phyloP scores from a whole-genome alignment of 2,329 filamentous ascomycete species.

The Zymoseptoria pseudotritici region DNA sequence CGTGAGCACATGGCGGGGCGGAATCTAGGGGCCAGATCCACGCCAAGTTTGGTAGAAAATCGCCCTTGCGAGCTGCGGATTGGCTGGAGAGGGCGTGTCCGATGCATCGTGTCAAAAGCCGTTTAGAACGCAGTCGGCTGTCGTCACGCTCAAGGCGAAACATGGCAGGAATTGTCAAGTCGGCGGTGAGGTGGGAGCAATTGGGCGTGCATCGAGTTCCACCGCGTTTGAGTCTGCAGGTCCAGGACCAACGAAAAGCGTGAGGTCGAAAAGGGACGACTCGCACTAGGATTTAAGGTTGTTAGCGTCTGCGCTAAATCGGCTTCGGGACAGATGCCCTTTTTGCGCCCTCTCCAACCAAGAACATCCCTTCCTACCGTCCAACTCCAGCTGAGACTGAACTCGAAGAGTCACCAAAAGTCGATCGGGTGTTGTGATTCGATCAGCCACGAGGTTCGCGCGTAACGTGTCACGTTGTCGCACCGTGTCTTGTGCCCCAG shows the following conservation, averaged over 20 bases:
- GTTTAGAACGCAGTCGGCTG: not conserved
- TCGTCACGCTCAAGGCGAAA: not conserved
- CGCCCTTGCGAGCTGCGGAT: not conserved
- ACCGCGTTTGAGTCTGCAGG: not conserved
- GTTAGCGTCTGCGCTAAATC: not conserved
- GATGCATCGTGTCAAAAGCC: not conserved
- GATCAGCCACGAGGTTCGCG: not conserved
- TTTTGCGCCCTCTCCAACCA: not conserved
- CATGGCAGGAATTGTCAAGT: not conserved
- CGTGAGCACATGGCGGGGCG: not conserved
- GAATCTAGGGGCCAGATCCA: not conserved
- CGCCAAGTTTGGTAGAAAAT: not conserved
- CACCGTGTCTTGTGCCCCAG: not conserved
- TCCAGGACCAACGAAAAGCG: not conserved
- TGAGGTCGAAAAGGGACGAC: not conserved
- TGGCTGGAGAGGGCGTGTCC: not conserved
- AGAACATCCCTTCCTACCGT: not conserved
- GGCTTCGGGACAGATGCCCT: not conserved
- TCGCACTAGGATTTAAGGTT: not conserved
- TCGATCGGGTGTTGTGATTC: not conserved
- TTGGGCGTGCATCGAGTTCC: not conserved
- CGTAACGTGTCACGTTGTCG: not conserved
- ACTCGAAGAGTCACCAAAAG: not conserved
- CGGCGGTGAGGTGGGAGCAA: not conserved
- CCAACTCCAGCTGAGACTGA: not conserved